Base-by-base conservation (phyloP, 345 rosid genomes). In the Murraya paniculata region DNA sequence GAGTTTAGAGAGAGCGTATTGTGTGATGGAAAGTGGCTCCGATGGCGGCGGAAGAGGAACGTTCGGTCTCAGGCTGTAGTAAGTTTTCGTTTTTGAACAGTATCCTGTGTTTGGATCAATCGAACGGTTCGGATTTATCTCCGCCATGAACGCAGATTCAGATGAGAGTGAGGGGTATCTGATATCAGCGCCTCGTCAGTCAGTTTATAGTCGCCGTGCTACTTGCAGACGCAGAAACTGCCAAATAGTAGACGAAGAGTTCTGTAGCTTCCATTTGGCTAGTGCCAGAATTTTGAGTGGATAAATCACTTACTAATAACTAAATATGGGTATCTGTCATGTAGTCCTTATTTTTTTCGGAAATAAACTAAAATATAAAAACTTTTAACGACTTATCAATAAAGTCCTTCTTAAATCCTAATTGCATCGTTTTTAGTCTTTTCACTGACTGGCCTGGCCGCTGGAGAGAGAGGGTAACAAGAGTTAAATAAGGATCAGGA, bases 11-110 rank as follows among this genome's bases (percentile, higher is more conserved):
- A 87, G 71, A 45, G 79, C 76, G 69, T 55, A 90, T 21, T 88
- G 86, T 57, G 91, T 19, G 68, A 82, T 10, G 80, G 98, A 91
- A 78, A 92, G 90, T 56, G 94, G 90, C 9, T 77, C 79, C 22
- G 86, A 36, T 0, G 74, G 48, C 0, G 89, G 90, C 19, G 94
- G 97, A 39, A 85, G 83, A 64, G 93, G 86, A 8, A 86, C 75
- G 27, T 48, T 8, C 0, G 95, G 87, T 53, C 98, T 83, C 11
- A 91, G 89, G 73, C 90, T 90, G 77, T 80, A 91, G 74, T 84
- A 94, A 14, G 79, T 85, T 77, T 78, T 81, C 30, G 95, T 89
- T 74, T 74, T 77, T 14, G 75, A 8, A 83, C 86, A 86, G 64
- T 81, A 94, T 27, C 97, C 96, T 30, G 25, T 74, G 30, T 64